phyloP scores from a whole-genome alignment of 164 flowering plant genomes.

The Euptelea pleiosperma region DNA sequence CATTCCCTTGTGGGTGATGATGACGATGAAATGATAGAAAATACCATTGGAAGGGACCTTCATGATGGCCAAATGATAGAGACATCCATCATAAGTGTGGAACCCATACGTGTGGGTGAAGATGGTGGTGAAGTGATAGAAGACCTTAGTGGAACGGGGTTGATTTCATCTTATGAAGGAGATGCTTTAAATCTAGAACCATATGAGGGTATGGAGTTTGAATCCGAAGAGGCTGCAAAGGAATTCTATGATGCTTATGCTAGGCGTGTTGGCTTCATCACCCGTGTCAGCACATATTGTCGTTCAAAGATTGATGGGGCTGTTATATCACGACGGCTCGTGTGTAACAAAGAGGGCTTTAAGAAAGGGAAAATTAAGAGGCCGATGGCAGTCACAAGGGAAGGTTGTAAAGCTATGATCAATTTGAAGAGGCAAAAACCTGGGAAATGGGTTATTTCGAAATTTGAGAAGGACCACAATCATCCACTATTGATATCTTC shows the following conservation, averaged over 20 bases:
- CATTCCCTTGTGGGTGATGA: constrained; percentile 5
- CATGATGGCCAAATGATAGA: constrained; percentile 1
- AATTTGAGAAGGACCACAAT: constrained; percentile 2
- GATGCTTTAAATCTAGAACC: constrained; percentile 25
- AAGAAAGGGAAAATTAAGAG: constrained; percentile 15
- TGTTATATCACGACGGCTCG: constrained; percentile 42
- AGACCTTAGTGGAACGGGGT: constrained; percentile 19
- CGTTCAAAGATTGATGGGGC: constrained; percentile 39
- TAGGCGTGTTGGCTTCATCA: constrained; percentile 34
- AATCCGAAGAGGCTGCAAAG: constrained; percentile 3
- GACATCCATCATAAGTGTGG: not conserved
- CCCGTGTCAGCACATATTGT: constrained; percentile 36
- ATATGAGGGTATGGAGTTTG: constrained; percentile 2
- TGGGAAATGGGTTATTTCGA: constrained; percentile 5
- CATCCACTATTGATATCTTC: constrained; percentile 3
- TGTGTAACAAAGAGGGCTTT: constrained; percentile 45
- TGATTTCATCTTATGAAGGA: constrained; percentile 30
- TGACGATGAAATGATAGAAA: constrained; percentile 16
- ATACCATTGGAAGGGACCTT: not conserved
- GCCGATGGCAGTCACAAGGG: constrained; percentile 4
- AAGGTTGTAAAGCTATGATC: constrained; percentile 2
- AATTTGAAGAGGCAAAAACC: constrained; percentile 1
- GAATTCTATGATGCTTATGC: constrained; percentile 34
- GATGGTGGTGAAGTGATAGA: constrained; percentile 8
- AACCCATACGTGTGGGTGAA: not conserved